Evolutionary conservation across 768 basidiomycete genomes (phyloP), one percentile per base, ranked within the genome.

Genomic region (Myochromella boudieri): DNA sequence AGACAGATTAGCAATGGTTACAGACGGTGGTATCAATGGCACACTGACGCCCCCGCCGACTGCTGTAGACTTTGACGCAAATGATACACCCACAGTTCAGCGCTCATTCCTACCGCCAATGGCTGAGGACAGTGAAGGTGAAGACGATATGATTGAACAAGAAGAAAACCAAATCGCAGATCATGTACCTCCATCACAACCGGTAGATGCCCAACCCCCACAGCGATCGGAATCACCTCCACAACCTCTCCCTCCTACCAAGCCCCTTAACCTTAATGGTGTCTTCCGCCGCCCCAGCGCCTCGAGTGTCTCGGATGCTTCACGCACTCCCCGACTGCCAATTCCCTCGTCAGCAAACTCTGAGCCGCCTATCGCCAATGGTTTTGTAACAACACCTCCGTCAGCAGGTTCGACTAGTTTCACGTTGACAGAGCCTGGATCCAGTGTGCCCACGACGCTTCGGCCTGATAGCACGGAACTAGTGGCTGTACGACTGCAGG

Each of bases 401-500:
- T n/a, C n/a, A 20, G 49, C 32, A 10, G 18, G 28, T 38, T 38
- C 36, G 3, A 61, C 76, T 20, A 70, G 55, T 27, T 72, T 79
- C 53, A 76, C 75, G 0, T 52, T 80, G 42, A 76, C 79, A 3
- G 64, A 73, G 14, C 73, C 80, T 20, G 65, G 62, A 12, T 61
- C 67, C 28, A 55, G 49, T 10, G 57, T 50, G 14, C 42, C 64
- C 11, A 62, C 58, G 20, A 52, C 48, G 5, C 22, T 55, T 27
- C 60, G 62, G 40, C 63, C 60, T 28, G 75, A 78, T 41, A 61
- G 68, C 12, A 54, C 74, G 18, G 77, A 82, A 46, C 50, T 75
- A 24, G 70, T 85, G 4, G 51, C 73, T 12, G 60, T 67, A 37
- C 71, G 77, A 32, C 70, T 91, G 26, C 78, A 80, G 46, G 86